These are phyloP conservation scores for Celoporthe dispersa DNA, from an alignment of 2,329 filamentous ascomycete genomes.

Conservation along the genomic window DNA sequence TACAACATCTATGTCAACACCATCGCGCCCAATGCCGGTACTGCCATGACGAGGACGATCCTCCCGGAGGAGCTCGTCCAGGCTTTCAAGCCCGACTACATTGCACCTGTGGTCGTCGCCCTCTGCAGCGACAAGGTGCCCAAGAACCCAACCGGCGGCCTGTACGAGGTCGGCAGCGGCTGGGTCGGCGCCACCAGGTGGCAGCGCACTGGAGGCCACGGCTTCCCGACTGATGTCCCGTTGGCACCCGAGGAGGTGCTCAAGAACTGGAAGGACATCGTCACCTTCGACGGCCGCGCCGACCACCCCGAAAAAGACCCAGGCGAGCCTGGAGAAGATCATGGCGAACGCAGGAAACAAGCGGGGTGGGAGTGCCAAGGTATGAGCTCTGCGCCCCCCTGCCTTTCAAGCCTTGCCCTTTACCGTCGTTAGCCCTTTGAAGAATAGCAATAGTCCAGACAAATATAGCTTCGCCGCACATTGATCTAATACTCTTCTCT, in stretches of 20 bases:
- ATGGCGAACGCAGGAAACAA: constrained; percentile 85
- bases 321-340: constrained; percentile 76
- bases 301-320: constrained; percentile 81
- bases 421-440: constrained; percentile 14
- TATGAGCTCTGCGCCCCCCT: constrained; percentile 56
- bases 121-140: constrained; percentile 87
- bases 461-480: constrained; percentile 27
- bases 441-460: constrained; percentile 33
- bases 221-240: constrained; percentile 85
- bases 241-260: constrained; percentile 84
- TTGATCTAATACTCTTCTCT: constrained; percentile 8
- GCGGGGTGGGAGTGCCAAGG: constrained; percentile 59
- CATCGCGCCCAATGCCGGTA: constrained; percentile 96
- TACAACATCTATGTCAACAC: constrained; percentile 99
- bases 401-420: constrained; percentile 32
- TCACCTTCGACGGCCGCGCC: constrained; percentile 83
- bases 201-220: constrained; percentile 88
- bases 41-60: constrained; percentile 90
- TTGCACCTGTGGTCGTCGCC: constrained; percentile 88
- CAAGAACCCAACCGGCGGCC: constrained; percentile 77
- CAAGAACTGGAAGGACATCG: constrained; percentile 76
- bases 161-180: constrained; percentile 94
- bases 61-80: constrained; percentile 97
- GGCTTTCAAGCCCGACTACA: constrained; percentile 98
- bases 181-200: constrained; percentile 93